Evolutionary conservation across 1,284 basidiomycete species (phyloP).

Genomic region (Melanopsichium pennsylvanicum): DNA sequence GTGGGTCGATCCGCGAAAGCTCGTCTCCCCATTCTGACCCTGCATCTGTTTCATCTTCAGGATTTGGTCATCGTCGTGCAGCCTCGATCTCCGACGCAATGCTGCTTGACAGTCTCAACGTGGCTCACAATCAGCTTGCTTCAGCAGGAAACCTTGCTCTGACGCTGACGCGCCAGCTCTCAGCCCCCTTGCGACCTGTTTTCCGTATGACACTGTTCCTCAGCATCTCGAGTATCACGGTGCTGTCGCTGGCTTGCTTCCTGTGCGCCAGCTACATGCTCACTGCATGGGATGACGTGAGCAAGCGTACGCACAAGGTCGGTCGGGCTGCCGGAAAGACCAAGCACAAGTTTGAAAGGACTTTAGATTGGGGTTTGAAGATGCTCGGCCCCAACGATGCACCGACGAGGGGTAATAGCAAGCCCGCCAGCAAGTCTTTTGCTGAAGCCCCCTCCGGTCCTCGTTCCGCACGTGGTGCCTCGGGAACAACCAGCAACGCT

Average conservation of each 20-base stretch:
- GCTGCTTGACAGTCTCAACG: conserved; percentile 45
- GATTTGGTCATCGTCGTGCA: conserved; percentile 13
- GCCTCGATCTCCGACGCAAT: conserved; percentile 36
- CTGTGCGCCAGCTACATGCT: conserved; percentile 52
- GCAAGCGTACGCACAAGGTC: conserved; percentile 33
- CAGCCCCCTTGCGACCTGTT: conserved; percentile 49
- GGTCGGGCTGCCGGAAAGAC: conserved; percentile 34
- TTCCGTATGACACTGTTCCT: conserved; percentile 53
- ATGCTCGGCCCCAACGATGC: conserved; percentile 30
- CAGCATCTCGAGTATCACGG: conserved; percentile 54
- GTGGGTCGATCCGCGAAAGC: conserved; percentile 42
- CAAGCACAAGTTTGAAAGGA: conserved; percentile 27
- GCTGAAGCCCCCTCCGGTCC: background rate
- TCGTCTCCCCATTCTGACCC: conserved; percentile 5
- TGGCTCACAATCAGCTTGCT: conserved; percentile 53
- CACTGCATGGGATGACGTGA: conserved; percentile 55
- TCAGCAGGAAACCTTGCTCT: conserved; percentile 50
- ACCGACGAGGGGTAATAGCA: background rate
- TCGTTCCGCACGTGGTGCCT: background rate
- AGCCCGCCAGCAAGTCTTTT: background rate
- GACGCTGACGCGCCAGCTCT: conserved; percentile 53
- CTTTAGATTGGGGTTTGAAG: conserved; percentile 39
- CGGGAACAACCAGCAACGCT: background rate
- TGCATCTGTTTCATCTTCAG: background rate
- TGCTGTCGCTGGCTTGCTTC: conserved; percentile 48